A percentile compares a stretch with the other conserved stretches of the same genome.
These are phyloP conservation scores for Serendipita sp. DNA, from an alignment of 768 basidiomycete species.

Conservation along the genomic window DNA sequence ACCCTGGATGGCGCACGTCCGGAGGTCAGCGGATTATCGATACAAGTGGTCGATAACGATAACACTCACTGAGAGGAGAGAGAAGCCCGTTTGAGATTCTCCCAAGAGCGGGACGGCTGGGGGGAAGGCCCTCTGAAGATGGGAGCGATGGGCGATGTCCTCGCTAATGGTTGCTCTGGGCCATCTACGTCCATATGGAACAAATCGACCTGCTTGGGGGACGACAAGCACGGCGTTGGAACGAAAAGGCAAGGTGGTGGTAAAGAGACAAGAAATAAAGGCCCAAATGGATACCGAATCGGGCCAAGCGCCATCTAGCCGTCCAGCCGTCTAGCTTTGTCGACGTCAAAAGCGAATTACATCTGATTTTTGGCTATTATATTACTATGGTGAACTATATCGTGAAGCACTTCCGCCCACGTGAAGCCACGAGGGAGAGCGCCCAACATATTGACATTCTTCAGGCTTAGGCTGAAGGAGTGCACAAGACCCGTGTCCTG, in stretches of 20 bases:
- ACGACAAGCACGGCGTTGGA: not conserved
- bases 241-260: not conserved
- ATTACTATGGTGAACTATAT: too few species aligned
- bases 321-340: not conserved
- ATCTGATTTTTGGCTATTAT: not conserved
- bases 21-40: not conserved
- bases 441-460: not conserved
- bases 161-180: not conserved
- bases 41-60: not conserved
- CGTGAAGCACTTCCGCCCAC: not conserved
- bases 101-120: not conserved
- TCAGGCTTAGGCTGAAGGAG: not conserved
- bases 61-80: not conserved
- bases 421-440: not conserved
- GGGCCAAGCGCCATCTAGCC: not conserved
- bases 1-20: not conserved
- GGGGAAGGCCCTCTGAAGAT: not conserved
- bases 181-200: conserved; percentile 1
- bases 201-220: not conserved
- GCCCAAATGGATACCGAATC: not conserved
- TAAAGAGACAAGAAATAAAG: not conserved
- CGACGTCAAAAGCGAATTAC: not conserved
- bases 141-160: not conserved
- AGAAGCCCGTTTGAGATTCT: not conserved
- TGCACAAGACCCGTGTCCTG: too few species aligned